Evolutionary conservation across 257 asterid genomes (phyloP).

Genomic region (Solanum pennellii): DNA sequence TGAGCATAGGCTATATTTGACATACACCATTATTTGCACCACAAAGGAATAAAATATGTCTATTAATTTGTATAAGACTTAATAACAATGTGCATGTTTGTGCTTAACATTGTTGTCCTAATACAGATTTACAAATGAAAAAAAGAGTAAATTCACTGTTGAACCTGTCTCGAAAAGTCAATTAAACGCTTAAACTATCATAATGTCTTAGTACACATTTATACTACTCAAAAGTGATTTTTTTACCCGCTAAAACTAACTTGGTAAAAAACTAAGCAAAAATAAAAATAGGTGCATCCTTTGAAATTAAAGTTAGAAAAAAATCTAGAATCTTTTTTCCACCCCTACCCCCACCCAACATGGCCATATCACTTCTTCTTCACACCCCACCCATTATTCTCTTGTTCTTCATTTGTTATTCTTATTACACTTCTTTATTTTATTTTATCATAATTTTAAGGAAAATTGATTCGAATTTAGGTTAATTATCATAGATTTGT

Average conservation of each 20-base stretch:
- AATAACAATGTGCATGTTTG: no score
- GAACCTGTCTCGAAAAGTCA: no score
- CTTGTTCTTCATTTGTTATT: no score
- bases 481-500: background rate
- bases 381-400: background rate
- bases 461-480: no score
- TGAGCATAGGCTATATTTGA: background rate
- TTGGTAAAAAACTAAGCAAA: background rate
- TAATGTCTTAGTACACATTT: no score
- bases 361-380: background rate
- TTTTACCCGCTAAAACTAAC: background rate
- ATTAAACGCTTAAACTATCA: no score
- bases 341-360: background rate
- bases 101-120: no score
- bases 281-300: background rate
- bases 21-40: no score
- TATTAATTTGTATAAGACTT: no score
- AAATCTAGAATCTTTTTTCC: background rate
- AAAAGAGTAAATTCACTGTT: fast-evolving
- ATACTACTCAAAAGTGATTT: background rate
- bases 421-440: background rate
- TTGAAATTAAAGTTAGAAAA: background rate
- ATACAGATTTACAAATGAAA: background rate
- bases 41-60: no score
- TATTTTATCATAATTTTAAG: background rate